Evolutionary conservation across 2,329 filamentous ascomycete species (phyloP).

Genomic region (Talaromyces sp.): DNA sequence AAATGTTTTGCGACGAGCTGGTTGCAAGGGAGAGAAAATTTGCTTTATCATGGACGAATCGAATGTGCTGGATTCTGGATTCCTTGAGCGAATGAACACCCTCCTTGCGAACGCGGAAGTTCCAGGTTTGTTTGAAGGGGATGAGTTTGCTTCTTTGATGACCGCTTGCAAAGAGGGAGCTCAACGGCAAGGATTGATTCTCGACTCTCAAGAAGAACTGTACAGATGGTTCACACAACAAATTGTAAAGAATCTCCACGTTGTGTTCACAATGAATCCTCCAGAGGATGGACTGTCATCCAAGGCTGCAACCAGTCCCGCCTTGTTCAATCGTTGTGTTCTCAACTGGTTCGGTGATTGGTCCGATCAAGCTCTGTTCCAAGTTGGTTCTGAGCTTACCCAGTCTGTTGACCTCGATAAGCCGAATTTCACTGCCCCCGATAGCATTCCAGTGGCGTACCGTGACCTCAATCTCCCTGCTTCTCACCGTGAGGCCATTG

Average conservation of each 20-base stretch:
- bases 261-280: conserved; percentile 99
- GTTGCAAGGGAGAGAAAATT: conserved; percentile 98
- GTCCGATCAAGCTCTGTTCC: conserved; percentile 98
- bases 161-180: conserved; percentile 98
- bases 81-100: conserved; percentile 99
- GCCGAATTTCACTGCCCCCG: conserved; percentile 75
- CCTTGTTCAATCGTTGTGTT: conserved; percentile 98
- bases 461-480: conserved; percentile 77
- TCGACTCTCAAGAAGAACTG: conserved; percentile 97
- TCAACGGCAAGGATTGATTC: conserved; percentile 85
- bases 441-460: conserved; percentile 90
- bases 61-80: conserved; percentile 96
- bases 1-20: conserved; percentile 85
- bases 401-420: conserved; percentile 94
- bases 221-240: conserved; percentile 99
- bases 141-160: conserved; percentile 97
- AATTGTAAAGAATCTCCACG: conserved; percentile 97
- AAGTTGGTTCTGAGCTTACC: conserved; percentile 91
- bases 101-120: conserved; percentile 98
- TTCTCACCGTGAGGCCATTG: conserved; percentile 81
- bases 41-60: conserved; percentile 99
- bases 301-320: conserved; percentile 94
- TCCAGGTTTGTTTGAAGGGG: conserved; percentile 96
- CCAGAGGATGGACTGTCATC: conserved; percentile 91
- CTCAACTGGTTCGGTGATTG: conserved; percentile 99